A percentile compares a stretch with the other conserved stretches of the same genome.
These are phyloP conservation scores for Penicillium goetzii DNA, from an alignment of 495 filamentous ascomycete genomes.

Conservation along the genomic window DNA sequence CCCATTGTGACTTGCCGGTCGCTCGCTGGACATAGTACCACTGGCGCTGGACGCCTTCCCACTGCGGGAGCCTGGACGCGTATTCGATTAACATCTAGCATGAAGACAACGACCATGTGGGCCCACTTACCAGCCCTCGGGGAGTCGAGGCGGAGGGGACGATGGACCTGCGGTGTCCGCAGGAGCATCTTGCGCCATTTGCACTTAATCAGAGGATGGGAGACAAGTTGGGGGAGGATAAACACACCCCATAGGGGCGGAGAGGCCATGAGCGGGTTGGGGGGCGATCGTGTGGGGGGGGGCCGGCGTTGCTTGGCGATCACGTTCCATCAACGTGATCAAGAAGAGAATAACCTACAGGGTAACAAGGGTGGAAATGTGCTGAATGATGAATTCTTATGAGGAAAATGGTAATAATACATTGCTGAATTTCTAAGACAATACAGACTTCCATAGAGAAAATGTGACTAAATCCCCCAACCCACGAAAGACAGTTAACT, in stretches of 20 bases:
- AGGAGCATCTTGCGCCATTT: conserved; percentile 46
- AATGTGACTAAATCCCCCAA: neutral
- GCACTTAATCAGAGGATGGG: conserved; percentile 5
- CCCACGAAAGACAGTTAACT: neutral
- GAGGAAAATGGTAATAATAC: neutral
- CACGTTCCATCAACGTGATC: conserved; percentile 18
- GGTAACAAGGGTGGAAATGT: neutral
- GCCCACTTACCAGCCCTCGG: conserved; percentile 65
- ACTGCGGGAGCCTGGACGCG: conserved; percentile 68
- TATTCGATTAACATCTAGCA: conserved; percentile 8
- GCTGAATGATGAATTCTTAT: too few species aligned
- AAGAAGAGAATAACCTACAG: neutral
- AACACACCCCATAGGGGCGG: conserved; percentile 5
- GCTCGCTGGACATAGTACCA: conserved; percentile 83
- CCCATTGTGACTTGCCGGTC: conserved; percentile 78
- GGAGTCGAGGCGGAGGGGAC: conserved; percentile 68
- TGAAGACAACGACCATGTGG: neutral
- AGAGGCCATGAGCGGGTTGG: conserved; percentile 12
- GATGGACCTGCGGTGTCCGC: conserved; percentile 71
- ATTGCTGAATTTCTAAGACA: neutral
- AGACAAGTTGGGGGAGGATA: neutral
- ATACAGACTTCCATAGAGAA: neutral
- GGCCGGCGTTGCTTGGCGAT: conserved; percentile 28
- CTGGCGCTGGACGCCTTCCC: conserved; percentile 71
- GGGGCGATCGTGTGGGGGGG: conserved; percentile 34